phyloP scores from a whole-genome alignment of 1,284 basidiomycete genomes.

The Trichosporon faecale region DNA sequence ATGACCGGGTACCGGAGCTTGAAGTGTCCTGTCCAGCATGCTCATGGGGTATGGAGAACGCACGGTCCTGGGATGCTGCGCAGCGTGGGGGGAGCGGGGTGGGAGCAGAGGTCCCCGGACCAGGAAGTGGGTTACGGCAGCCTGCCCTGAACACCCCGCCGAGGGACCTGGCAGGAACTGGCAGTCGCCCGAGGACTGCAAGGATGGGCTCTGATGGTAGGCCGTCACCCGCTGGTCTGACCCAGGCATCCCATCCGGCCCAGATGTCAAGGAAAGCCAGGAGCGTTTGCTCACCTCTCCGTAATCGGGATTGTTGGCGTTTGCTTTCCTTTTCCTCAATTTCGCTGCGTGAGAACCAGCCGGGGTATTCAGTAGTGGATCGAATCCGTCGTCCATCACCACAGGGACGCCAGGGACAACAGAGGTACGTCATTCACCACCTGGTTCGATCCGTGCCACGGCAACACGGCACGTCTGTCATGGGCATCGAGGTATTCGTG shows the following conservation, averaged over 20 bases:
- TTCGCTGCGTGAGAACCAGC: conserved; percentile 1
- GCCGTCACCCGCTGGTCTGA: neutral
- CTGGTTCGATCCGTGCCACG: neutral
- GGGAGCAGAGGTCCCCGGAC: neutral
- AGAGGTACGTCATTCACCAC: neutral
- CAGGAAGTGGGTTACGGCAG: neutral
- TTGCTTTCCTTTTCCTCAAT: conserved; percentile 2
- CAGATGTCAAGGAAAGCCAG: neutral
- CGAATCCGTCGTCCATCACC: neutral
- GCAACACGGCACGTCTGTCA: neutral
- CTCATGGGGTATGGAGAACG: neutral
- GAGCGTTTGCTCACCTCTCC: neutral
- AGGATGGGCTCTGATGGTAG: neutral
- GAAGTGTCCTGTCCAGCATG: neutral
- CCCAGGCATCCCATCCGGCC: neutral
- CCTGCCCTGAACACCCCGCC: neutral
- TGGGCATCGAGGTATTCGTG: neutral
- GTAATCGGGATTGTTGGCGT: conserved; percentile 1
- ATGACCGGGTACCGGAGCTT: neutral
- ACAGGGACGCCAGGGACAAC: neutral
- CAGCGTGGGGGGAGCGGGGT: neutral
- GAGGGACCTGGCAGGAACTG: neutral
- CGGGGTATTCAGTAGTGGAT: neutral
- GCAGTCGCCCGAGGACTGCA: neutral
- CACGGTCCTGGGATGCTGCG: neutral